These are phyloP conservation scores for Symmetrospora coprosmae DNA, from an alignment of 768 basidiomycete genomes.

Conservation along the genomic window DNA sequence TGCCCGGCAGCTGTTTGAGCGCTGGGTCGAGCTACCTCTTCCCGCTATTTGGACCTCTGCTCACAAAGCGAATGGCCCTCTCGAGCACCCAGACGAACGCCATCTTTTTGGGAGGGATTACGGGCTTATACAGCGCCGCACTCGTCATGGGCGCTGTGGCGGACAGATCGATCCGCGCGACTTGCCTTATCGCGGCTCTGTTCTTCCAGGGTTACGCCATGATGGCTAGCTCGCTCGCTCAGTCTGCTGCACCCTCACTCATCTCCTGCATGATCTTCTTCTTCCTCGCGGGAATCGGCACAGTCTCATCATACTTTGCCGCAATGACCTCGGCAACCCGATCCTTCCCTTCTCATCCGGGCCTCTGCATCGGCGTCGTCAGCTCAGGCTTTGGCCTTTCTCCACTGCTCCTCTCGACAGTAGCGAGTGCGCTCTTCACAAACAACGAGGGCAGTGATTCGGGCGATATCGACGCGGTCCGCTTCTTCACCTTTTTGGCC, in stretches of 20 bases:
- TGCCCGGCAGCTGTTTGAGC: neutral
- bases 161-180: constrained; percentile 69
- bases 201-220: neutral
- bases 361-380: constrained; percentile 29
- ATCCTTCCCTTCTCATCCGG: constrained; percentile 26
- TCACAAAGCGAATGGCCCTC: constrained; percentile 1
- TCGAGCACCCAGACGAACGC: constrained; percentile 5
- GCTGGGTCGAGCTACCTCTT: neutral
- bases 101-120: neutral
- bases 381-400: constrained; percentile 30
- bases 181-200: constrained; percentile 50
- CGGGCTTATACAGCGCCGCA: neutral
- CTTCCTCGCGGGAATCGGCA: constrained; percentile 24
- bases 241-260: neutral
- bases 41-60: neutral
- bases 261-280: neutral
- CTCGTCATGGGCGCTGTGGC: constrained; percentile 46
- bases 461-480: constrained; percentile 26
- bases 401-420: constrained; percentile 28
- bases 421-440: constrained; percentile 18
- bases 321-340: constrained; percentile 24
- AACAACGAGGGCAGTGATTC: neutral
- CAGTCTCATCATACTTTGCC: constrained; percentile 26
- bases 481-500: constrained; percentile 28
- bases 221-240: neutral